Conservation (phyloP, 2,329 filamentous ascomycete genomes). For the Neonectria sp. region DNA sequence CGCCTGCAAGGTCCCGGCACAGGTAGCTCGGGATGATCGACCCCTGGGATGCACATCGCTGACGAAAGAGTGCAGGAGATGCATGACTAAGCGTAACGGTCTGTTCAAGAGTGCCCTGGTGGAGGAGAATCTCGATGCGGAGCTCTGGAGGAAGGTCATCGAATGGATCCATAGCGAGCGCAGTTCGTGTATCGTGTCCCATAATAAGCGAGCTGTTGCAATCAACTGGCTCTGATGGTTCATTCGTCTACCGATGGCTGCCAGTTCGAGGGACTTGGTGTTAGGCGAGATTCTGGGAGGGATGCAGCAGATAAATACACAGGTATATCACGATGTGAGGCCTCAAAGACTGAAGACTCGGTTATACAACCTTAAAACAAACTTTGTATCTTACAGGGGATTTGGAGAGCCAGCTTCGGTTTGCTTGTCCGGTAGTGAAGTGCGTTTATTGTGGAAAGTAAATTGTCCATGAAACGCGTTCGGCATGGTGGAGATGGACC, state of each 20-base stretch:
- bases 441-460: conserved; percentile 5
- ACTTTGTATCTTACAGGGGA: background rate
- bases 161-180: background rate
- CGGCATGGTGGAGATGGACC: background rate
- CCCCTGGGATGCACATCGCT: conserved; percentile 26
- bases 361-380: background rate
- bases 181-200: background rate
- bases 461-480: background rate
- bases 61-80: conserved; percentile 25
- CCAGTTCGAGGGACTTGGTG: background rate
- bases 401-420: background rate
- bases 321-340: background rate
- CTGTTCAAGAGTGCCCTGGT: background rate
- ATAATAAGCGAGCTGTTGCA: background rate
- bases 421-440: background rate
- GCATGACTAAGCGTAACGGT: conserved; percentile 21
- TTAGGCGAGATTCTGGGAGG: background rate
- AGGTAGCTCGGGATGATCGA: conserved; percentile 41
- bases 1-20: conserved; percentile 47
- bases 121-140: background rate
- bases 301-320: background rate
- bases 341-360: background rate
- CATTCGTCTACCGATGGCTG: background rate
- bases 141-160: background rate
- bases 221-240: background rate